Evolutionary conservation across 352 stramenopile species (phyloP).

Genomic region (Pythium utonaiense): DNA sequence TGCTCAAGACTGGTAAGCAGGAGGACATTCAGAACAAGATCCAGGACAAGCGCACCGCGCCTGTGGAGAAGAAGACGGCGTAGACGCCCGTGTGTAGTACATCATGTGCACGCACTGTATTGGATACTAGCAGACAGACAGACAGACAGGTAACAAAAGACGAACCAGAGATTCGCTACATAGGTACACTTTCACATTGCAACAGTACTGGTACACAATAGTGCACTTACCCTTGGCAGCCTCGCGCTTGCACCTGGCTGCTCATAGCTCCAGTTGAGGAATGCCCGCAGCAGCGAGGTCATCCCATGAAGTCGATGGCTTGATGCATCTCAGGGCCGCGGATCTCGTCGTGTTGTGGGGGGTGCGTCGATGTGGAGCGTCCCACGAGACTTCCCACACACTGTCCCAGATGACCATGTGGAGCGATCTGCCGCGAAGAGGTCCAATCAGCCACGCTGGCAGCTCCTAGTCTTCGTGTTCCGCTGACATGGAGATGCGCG

Average conservation of each 20-base stretch:
- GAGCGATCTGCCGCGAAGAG: not conserved
- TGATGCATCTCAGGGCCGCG: not conserved
- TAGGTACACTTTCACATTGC: not conserved
- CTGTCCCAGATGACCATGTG: not conserved
- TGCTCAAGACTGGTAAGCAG: conserved; percentile 34
- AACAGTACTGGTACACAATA: not conserved
- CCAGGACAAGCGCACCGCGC: not conserved
- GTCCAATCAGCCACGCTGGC: not conserved
- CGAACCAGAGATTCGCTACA: not conserved
- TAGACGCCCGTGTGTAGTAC: not conserved
- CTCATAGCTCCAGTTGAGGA: too few species aligned
- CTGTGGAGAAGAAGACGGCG: conserved; percentile 20
- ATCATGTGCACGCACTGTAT: too few species aligned
- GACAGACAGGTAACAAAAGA: not conserved
- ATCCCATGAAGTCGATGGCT: not conserved
- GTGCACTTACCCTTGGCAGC: too few species aligned
- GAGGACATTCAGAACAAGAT: conserved; percentile 42
- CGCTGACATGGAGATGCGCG: not conserved
- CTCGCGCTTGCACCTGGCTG: too few species aligned
- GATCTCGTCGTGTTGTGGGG: not conserved
- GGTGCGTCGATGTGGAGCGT: not conserved
- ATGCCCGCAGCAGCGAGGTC: too few species aligned
- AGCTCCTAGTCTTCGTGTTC: not conserved
- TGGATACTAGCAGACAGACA: not conserved
- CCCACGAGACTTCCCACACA: not conserved